Conservation (phyloP, 768 basidiomycete genomes). For the Cantharellus cinnabarinus region DNA sequence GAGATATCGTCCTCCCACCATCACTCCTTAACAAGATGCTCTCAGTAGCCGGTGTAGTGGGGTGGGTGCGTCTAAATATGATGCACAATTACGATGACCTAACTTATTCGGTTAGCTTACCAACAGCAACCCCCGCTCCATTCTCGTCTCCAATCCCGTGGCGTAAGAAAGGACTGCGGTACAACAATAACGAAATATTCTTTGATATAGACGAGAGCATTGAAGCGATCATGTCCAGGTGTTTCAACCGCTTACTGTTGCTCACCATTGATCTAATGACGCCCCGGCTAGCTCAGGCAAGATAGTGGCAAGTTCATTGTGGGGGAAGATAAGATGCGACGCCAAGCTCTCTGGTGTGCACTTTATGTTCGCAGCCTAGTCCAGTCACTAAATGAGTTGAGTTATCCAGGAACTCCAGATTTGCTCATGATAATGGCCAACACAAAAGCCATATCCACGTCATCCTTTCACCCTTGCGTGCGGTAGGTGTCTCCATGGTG, state of each 20-base stretch:
- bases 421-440: slow-evolving; percentile 58
- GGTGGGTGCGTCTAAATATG: slow-evolving; percentile 11
- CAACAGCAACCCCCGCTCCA: slow-evolving; percentile 21
- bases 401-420: slow-evolving; percentile 62
- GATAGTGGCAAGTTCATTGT: slow-evolving; percentile 9
- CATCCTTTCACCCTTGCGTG: slow-evolving; percentile 83
- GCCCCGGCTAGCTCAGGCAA: slow-evolving; percentile 8
- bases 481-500: slow-evolving; percentile 29
- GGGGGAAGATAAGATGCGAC: slow-evolving; percentile 11
- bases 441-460: slow-evolving; percentile 49
- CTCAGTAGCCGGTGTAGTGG: slow-evolving; percentile 30
- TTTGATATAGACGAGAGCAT: slow-evolving; percentile 79
- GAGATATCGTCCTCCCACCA: slow-evolving; percentile 86
- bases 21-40: slow-evolving; percentile 58
- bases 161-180: slow-evolving; percentile 65
- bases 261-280: not conserved
- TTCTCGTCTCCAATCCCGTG: slow-evolving; percentile 89
- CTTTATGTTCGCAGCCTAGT: not conserved
- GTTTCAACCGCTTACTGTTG: not conserved
- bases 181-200: slow-evolving; percentile 80
- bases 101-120: slow-evolving; percentile 1
- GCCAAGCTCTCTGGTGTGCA: slow-evolving; percentile 49
- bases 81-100: not conserved
- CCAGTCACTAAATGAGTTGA: not conserved
- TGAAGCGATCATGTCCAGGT: slow-evolving; percentile 62